phyloP scores from a whole-genome alignment of 2,329 filamentous ascomycete genomes.

The Penicillium sp. region DNA sequence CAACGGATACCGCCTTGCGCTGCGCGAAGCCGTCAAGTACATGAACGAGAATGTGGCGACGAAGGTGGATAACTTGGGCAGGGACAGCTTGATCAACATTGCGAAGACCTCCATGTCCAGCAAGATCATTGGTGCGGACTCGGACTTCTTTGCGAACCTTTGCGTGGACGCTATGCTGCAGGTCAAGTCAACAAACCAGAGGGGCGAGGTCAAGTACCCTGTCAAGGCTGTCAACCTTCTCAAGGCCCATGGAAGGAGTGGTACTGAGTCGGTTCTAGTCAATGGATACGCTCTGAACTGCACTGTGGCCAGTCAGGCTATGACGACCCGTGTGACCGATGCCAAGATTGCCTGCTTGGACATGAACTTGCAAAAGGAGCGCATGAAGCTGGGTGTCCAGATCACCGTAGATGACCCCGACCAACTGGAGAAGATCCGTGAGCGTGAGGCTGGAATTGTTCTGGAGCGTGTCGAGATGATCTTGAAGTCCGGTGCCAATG shows the following conservation, averaged over 20 bases:
- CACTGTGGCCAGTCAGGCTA: constrained; percentile 96
- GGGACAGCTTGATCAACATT: constrained; percentile 89
- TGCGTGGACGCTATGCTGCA: constrained; percentile 94
- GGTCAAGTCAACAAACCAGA: constrained; percentile 90
- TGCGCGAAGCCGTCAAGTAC: constrained; percentile 96
- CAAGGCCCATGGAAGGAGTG: constrained; percentile 95
- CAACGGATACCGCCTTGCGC: constrained; percentile 91
- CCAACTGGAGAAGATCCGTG: constrained; percentile 94
- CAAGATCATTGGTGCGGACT: constrained; percentile 96
- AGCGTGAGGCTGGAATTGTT: constrained; percentile 89
- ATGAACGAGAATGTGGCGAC: constrained; percentile 98
- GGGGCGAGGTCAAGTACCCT: constrained; percentile 90
- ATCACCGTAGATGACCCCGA: constrained; percentile 97
- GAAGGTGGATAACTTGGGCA: constrained; percentile 88
- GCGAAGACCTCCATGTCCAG: constrained; percentile 99
- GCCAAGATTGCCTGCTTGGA: constrained; percentile 97
- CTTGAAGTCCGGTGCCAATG: constrained; percentile 93
- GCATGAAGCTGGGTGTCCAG: constrained; percentile 98
- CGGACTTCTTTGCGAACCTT: constrained; percentile 96
- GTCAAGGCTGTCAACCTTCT: constrained; percentile 99
- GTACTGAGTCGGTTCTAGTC: constrained; percentile 82
- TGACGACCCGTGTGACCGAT: constrained; percentile 88
- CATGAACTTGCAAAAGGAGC: constrained; percentile 98
- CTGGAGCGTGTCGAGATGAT: constrained; percentile 96
- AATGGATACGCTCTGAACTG: constrained; percentile 98